These are phyloP conservation scores for Phytophthora pistaciae DNA, from an alignment of 352 stramenopile species.

Conservation along the genomic window DNA sequence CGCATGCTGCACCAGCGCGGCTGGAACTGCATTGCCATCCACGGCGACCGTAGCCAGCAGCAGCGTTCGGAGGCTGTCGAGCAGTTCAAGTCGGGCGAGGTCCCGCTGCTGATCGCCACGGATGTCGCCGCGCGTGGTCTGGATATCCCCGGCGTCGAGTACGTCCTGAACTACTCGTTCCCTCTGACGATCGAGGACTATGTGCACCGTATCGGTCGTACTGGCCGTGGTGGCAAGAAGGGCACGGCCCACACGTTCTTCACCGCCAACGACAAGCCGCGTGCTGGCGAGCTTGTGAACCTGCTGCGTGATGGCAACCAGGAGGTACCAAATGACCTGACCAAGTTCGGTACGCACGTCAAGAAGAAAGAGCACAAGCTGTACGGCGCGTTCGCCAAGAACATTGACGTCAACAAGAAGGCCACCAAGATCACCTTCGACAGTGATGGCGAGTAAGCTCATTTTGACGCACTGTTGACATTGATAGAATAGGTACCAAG, in stretches of 20 bases:
- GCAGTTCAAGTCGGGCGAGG: conserved; percentile 95
- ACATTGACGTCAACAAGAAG: conserved; percentile 96
- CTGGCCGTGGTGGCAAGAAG: conserved; percentile 94
- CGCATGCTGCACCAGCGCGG: conserved; percentile 92
- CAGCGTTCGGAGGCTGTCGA: conserved; percentile 92
- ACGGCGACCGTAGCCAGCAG: conserved; percentile 96
- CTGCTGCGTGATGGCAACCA: conserved; percentile 95
- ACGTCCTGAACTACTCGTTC: conserved; percentile 98
- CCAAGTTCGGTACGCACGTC: conserved; percentile 99
- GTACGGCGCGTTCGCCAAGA: conserved; percentile 97
- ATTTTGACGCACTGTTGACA: conserved; percentile 18
- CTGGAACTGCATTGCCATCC: conserved; percentile 95
- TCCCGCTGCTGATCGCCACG: conserved; percentile 97
- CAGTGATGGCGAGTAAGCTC: conserved; percentile 68
- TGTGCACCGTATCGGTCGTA: conserved; percentile 96
- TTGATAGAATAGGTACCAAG: conserved; percentile 35
- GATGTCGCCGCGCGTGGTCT: conserved; percentile 97
- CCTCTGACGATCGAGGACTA: conserved; percentile 98
- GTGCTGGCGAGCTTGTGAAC: conserved; percentile 97
- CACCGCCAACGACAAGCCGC: conserved; percentile 96
- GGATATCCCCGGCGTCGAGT: conserved; percentile 97
- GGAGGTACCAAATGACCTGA: conserved; percentile 93
- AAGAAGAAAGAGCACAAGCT: conserved; percentile 99
- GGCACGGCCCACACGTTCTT: conserved; percentile 98
- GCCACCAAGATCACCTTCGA: conserved; percentile 98